phyloP scores from a whole-genome alignment of 805 yeast species.

The Trichomonascus vanleenenianus region DNA sequence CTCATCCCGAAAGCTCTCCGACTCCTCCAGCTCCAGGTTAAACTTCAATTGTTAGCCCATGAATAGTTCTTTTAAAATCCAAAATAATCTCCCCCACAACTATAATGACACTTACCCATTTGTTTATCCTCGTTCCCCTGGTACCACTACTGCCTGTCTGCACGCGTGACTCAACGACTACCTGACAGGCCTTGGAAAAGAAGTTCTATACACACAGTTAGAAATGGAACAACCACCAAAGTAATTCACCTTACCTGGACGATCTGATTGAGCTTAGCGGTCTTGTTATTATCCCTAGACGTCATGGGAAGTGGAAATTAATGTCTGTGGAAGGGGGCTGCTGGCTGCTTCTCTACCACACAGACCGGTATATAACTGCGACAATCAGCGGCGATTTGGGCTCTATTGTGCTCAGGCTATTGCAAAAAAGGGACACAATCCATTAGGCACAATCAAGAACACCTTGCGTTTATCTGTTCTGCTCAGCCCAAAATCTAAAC shows the following conservation, averaged over 20 bases:
- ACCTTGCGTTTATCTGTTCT: no score
- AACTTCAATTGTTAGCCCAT: constrained; percentile 29
- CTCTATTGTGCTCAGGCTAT: no score
- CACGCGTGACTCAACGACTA: constrained; percentile 28
- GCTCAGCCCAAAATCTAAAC: no score
- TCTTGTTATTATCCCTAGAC: background rate
- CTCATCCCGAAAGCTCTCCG: constrained; percentile 42
- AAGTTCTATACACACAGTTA: constrained; percentile 27
- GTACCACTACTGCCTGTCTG: constrained; percentile 15
- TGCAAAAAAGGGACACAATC: no score
- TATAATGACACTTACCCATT: constrained; percentile 6
- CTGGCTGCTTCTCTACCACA: no score
- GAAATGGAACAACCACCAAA: background rate
- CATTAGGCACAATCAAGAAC: no score
- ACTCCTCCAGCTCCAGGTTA: constrained; percentile 34
- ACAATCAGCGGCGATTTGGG: no score
- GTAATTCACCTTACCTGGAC: constrained; percentile 14
- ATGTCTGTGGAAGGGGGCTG: no score
- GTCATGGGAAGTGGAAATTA: background rate
- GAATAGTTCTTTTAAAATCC: constrained; percentile 7
- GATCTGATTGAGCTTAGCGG: constrained; percentile 17
- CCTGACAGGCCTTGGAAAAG: constrained; percentile 32
- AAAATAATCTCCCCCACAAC: background rate
- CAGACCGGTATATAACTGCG: no score
- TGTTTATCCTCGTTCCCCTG: constrained; percentile 19